phyloP scores from a whole-genome alignment of 2,329 filamentous ascomycete genomes.

The Xylariales sp. region DNA sequence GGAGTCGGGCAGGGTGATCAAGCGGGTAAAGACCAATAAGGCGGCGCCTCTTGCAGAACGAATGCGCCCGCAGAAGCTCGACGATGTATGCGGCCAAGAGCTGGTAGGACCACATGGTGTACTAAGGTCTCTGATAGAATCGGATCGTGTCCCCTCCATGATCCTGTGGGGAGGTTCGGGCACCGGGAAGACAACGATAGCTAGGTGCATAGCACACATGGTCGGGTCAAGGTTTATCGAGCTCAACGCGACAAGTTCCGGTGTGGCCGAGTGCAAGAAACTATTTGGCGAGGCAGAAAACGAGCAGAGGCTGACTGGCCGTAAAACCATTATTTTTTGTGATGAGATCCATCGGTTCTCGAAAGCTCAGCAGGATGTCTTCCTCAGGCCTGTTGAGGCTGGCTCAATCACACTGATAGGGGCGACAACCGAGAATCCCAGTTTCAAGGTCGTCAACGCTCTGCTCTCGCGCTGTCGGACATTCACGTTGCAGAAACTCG shows the following conservation, averaged over 20 bases:
- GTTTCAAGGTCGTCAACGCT: conserved; percentile 86
- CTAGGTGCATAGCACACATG: conserved; percentile 78
- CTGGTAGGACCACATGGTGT: conserved; percentile 83
- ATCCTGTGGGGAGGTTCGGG: conserved; percentile 85
- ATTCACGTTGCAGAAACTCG: conserved; percentile 77
- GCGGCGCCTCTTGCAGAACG: conserved; percentile 86
- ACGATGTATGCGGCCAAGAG: conserved; percentile 88
- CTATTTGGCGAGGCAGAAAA: conserved; percentile 80
- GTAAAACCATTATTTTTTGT: conserved; percentile 94
- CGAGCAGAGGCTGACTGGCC: conserved; percentile 75
- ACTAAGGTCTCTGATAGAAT: conserved; percentile 79
- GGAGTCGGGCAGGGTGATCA: conserved; percentile 40
- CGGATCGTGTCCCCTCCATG: conserved; percentile 86
- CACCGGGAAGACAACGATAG: conserved; percentile 88
- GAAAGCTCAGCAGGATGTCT: conserved; percentile 92
- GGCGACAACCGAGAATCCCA: conserved; percentile 95
- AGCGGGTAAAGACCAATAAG: conserved; percentile 65
- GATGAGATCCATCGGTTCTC: conserved; percentile 94
- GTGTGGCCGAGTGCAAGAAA: conserved; percentile 88
- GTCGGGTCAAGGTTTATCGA: conserved; percentile 87
- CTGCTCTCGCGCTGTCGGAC: conserved; percentile 85
- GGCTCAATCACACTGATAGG: conserved; percentile 90
- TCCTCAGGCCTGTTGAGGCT: conserved; percentile 85
- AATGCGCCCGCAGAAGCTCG: conserved; percentile 80
- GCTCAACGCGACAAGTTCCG: conserved; percentile 88